Conservation (phyloP, 78 protist species). For the Cavenderia fasciculata region DNA sequence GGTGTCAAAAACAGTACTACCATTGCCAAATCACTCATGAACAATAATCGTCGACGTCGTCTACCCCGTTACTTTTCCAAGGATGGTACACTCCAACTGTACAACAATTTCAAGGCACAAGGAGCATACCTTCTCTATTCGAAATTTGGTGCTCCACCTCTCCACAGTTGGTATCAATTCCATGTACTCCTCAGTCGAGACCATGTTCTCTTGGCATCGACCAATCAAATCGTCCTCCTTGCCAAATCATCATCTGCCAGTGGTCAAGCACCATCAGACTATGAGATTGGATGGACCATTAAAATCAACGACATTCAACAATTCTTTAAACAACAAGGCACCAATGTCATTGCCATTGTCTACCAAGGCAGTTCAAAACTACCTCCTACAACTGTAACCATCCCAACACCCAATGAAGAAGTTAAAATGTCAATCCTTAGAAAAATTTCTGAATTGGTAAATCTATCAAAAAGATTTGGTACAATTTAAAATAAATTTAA, state of each 20-base stretch:
- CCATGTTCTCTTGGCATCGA: conserved; percentile 1
- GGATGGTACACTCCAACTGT: conserved; percentile 38
- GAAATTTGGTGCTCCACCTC: conserved; percentile 43
- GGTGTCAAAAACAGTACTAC: conserved; percentile 80
- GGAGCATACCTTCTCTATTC: conserved; percentile 42
- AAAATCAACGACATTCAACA: conserved; percentile 48
- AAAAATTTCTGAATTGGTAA: conserved; percentile 16
- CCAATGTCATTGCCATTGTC: not conserved
- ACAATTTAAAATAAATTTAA: not conserved
- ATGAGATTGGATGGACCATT: conserved; percentile 38
- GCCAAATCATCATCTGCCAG: not conserved
- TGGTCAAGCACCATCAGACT: conserved; percentile 6
- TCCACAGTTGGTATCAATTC: conserved; percentile 34
- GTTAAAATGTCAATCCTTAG: not conserved
- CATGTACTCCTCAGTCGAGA: conserved; percentile 12
- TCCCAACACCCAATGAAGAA: conserved; percentile 52
- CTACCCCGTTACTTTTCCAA: conserved; percentile 68
- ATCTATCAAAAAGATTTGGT: conserved; percentile 33
- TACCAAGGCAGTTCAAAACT: not conserved
- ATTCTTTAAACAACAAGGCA: not conserved
- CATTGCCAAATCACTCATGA: conserved; percentile 42
- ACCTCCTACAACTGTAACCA: not conserved
- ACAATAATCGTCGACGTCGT: conserved; percentile 31
- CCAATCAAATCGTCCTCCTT: conserved; percentile 4
- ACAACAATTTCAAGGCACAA: conserved; percentile 19